Percentiles rank a stretch among this genome's conserved stretches.
Evolutionary conservation across 768 basidiomycete genomes (phyloP).

Genomic region (Termitomyces eurrhizus): DNA sequence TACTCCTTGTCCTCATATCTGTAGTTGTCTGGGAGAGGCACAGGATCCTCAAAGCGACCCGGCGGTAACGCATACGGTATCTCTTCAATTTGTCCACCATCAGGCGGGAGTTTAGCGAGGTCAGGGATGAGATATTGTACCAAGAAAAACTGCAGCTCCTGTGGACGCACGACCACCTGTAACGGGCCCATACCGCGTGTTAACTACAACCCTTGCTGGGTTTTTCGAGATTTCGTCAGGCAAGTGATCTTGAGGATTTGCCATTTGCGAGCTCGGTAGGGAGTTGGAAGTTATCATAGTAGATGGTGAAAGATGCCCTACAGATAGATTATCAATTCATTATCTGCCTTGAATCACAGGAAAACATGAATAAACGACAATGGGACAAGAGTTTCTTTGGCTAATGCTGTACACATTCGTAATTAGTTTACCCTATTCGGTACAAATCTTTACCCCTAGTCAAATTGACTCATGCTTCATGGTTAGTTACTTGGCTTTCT

Average conservation of each 20-base stretch:
- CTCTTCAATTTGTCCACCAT: slow-evolving; percentile 37
- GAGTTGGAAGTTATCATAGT: not conserved
- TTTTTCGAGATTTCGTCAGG: slow-evolving; percentile 50
- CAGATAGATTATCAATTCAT: not conserved
- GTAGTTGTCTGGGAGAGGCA: slow-evolving; percentile 48
- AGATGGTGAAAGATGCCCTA: not conserved
- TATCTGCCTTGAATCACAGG: not conserved
- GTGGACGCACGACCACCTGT: slow-evolving; percentile 58
- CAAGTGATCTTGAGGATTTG: slow-evolving; percentile 33
- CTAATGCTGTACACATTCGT: no score
- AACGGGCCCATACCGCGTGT: slow-evolving; percentile 54
- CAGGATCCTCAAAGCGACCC: slow-evolving; percentile 58
- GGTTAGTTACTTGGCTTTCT: no score
- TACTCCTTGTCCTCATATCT: slow-evolving; percentile 60
- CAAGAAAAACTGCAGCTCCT: slow-evolving; percentile 61
- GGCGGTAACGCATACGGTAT: slow-evolving; percentile 71
- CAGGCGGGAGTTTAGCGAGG: not conserved
- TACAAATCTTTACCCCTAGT: no score
- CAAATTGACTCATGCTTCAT: no score
- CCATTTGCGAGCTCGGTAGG: not conserved
- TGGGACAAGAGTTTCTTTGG: no score
- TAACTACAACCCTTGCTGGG: slow-evolving; percentile 38
- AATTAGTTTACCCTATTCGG: no score
- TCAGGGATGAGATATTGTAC: slow-evolving; percentile 28
- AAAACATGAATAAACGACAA: no score